These are phyloP conservation scores for Hypoxylon crocopeplum DNA, from an alignment of 495 filamentous ascomycete species.

Conservation along the genomic window DNA sequence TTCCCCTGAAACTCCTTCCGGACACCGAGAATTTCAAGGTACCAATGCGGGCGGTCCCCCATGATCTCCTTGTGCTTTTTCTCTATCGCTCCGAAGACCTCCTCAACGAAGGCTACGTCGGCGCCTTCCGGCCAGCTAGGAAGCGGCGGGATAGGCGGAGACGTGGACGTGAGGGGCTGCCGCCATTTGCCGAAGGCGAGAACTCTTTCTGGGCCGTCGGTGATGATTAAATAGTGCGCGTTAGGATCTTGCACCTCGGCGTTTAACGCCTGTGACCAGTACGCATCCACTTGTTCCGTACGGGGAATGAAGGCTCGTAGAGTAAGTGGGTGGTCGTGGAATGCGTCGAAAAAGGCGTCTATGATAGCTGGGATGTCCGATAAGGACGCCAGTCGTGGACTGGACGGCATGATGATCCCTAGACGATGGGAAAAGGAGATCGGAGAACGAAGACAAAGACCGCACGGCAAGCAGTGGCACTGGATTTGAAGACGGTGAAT, in stretches of 20 bases:
- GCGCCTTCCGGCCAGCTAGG: conserved; percentile 40
- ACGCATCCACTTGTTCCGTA: conserved; percentile 17
- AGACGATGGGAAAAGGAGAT: not conserved
- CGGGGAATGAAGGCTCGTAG: conserved; percentile 12
- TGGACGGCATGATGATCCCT: conserved; percentile 32
- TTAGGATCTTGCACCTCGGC: conserved; percentile 35
- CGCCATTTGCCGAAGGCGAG: conserved; percentile 47
- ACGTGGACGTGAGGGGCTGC: conserved; percentile 13
- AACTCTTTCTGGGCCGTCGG: conserved; percentile 28
- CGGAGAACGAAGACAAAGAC: too few species aligned
- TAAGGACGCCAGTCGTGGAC: conserved; percentile 29
- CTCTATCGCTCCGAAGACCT: conserved; percentile 39
- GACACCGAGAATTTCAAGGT: conserved; percentile 57
- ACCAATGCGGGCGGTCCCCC: conserved; percentile 45
- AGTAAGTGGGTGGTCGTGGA: conserved; percentile 34
- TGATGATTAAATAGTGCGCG: conserved; percentile 36
- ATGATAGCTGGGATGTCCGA: conserved; percentile 35
- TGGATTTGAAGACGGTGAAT: too few species aligned
- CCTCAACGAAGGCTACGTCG: conserved; percentile 35
- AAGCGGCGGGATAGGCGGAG: conserved; percentile 2
- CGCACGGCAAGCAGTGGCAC: too few species aligned
- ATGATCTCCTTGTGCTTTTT: conserved; percentile 43
- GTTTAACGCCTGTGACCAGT: conserved; percentile 25
- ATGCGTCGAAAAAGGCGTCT: conserved; percentile 41
- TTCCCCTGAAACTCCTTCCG: conserved; percentile 54